These are phyloP conservation scores for Cyphellophora europaea DNA, from an alignment of 2,329 filamentous ascomycete genomes.

Conservation along the genomic window DNA sequence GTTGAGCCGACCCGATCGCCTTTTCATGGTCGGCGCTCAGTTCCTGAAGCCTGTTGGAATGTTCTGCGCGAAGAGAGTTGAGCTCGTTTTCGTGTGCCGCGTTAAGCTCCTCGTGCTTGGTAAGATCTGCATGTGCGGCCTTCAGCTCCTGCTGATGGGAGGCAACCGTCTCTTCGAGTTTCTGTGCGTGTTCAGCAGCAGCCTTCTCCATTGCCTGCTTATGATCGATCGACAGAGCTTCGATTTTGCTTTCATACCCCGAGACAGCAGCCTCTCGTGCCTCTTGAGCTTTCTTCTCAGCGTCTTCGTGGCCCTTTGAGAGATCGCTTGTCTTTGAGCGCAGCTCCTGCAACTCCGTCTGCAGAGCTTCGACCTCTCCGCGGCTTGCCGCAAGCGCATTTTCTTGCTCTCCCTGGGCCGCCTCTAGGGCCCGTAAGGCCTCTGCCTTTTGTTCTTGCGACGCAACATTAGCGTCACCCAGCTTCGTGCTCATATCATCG, in stretches of 20 bases:
- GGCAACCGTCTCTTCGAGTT: constrained; percentile 22
- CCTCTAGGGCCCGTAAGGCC: neutral
- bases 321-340: constrained; percentile 28
- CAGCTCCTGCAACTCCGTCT: constrained; percentile 23
- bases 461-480: neutral
- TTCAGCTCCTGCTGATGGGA: constrained; percentile 1
- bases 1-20: too few species aligned
- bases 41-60: constrained; percentile 10
- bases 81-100: constrained; percentile 26
- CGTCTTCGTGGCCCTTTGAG: constrained; percentile 28
- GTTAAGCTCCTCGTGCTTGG: constrained; percentile 2
- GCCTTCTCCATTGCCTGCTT: constrained; percentile 13
- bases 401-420: neutral
- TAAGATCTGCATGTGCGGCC: constrained; percentile 4
- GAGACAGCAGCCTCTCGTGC: constrained; percentile 23
- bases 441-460: neutral
- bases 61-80: constrained; percentile 20
- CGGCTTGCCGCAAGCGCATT: constrained; percentile 7
- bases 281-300: constrained; percentile 28
- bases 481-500: neutral
- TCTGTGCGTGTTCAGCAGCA: constrained; percentile 20
- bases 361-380: constrained; percentile 10
- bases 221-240: neutral
- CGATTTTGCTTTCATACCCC: constrained; percentile 3
- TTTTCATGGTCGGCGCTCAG: too few species aligned